A percentile compares a stretch with the other conserved stretches of the same genome.
phyloP scores from a whole-genome alignment of 306 rosid species.

The Citrullus amarus region DNA sequence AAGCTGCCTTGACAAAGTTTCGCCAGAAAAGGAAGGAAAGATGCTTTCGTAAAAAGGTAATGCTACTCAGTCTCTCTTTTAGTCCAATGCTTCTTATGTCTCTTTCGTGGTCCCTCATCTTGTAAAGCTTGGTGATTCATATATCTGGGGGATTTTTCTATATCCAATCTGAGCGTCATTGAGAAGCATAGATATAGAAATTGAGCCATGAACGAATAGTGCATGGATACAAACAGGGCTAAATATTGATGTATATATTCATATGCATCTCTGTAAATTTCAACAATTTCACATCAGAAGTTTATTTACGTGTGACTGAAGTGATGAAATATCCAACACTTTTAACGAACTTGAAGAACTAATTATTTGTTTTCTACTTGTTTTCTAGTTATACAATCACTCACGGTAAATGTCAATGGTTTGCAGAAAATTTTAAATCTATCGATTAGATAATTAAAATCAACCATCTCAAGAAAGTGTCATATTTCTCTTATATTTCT shows the following conservation, averaged over 20 bases:
- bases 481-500: background rate
- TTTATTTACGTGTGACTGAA: background rate
- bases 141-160: background rate
- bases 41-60: slow-evolving; percentile 70
- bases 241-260: background rate
- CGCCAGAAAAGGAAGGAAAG: slow-evolving; percentile 69
- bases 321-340: background rate
- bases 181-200: background rate
- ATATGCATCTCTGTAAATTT: background rate
- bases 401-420: background rate
- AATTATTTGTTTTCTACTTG: background rate
- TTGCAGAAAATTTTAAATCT: background rate
- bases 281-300: background rate
- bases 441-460: background rate
- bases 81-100: background rate
- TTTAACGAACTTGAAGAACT: background rate
- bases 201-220: background rate
- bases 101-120: background rate
- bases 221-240: background rate
- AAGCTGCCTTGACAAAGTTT: slow-evolving; percentile 67
- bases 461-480: background rate
- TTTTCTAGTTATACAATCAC: background rate
- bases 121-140: background rate
- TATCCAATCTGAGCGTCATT: background rate
- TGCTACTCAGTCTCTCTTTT: background rate